These are phyloP conservation scores for Saccharum spontaneum DNA, from an alignment of 176 grass and related monocot genomes.

Conservation along the genomic window DNA sequence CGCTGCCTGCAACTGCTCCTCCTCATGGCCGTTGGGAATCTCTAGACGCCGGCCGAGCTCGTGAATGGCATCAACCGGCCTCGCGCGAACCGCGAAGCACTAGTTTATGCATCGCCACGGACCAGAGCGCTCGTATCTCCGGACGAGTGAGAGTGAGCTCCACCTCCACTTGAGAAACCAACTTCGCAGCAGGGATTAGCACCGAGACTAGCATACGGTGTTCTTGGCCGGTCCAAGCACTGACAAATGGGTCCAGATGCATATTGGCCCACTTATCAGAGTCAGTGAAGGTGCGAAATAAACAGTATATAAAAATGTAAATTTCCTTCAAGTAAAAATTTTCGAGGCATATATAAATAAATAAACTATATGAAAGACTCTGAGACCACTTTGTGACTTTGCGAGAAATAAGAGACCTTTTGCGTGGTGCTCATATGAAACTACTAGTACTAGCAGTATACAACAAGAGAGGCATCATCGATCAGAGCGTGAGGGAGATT, in stretches of 20 bases:
- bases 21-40: conserved; percentile 14
- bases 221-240: neutral
- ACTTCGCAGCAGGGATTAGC: neutral
- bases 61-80: neutral
- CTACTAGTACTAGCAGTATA: neutral
- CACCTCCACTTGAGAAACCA: neutral
- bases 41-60: conserved; percentile 29
- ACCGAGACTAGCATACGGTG: neutral
- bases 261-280: neutral
- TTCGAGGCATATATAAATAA: neutral
- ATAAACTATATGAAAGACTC: neutral
- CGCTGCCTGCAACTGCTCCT: neutral
- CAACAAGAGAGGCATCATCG: neutral
- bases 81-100: conserved; percentile 21
- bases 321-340: neutral
- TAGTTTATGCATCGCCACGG: conserved; percentile 9
- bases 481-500: neutral
- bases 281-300: neutral
- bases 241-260: neutral
- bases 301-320: neutral
- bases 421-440: neutral
- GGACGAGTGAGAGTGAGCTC: neutral
- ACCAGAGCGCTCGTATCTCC: neutral
- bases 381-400: neutral
- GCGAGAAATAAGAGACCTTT: neutral